Evolutionary conservation across 495 filamentous ascomycete genomes (phyloP), one percentile per base, ranked within the genome.

Genomic region (Tuber borchii): DNA sequence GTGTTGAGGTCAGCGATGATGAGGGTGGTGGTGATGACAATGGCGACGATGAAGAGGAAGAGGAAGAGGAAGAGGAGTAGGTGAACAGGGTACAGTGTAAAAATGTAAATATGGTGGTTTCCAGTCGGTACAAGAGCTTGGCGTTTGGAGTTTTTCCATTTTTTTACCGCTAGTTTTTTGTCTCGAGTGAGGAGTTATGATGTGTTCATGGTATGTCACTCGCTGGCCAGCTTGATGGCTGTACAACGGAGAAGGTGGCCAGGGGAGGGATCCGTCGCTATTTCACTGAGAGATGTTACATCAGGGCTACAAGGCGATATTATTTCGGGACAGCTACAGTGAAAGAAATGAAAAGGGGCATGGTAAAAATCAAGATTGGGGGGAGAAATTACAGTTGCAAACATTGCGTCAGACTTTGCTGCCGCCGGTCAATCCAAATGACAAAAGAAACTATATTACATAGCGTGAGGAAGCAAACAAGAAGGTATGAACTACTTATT

Each of bases 21-120:
- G 93, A 94, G 74, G 93, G 92, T 16, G 91, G 90, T 0, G 91
- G 91, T 5, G 89, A 88, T 0, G 90, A 90, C 0, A 90, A 89
- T 4, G 89, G 88, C 0, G 88, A 89, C 0, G 88, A 90, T 0
- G 88, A 89, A 17, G 90, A 88, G 0, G 87, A 88, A 3, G 85
- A 87, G 46, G 86, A 86, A 14, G 77, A 77, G 12, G 77, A 17
- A 37, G 40, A 26, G 14, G 40, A 19, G 68, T 19, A 22, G 51
- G 43, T 22, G 43, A 26, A 51, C 17, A 40, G 42, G 6, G 39
- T 17, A 51, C 34, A 73, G 48, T 74, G 74, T 40, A 70, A 70
- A 76, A 61, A 31, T 77, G 46, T 75, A 79, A 79, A 79, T 79
- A 79, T 31, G 26, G 26, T 31, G 56, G 56, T 14, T 17, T 9